Percentiles rank a stretch among this genome's conserved stretches.
These are phyloP conservation scores for Fraxinus ornus DNA, from an alignment of 305 asterid genomes.

Conservation along the genomic window DNA sequence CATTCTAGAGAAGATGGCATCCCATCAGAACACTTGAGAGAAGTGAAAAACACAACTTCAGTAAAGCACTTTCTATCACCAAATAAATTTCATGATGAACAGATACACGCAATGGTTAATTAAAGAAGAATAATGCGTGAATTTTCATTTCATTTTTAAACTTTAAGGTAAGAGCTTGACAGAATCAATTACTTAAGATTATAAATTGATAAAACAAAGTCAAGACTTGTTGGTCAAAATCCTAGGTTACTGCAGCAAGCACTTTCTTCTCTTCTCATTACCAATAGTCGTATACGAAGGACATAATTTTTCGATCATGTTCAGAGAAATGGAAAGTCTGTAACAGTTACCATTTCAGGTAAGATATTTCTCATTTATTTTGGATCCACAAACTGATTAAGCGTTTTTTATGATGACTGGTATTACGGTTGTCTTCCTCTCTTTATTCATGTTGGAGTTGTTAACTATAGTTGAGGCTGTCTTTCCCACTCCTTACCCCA, in stretches of 20 bases:
- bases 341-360: background rate
- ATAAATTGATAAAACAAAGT: background rate
- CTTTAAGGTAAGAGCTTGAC: background rate
- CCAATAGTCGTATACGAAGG: background rate
- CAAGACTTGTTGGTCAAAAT: background rate
- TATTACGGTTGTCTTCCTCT: background rate
- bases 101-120: background rate
- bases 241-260: background rate
- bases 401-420: background rate
- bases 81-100: background rate
- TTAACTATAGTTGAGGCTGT: background rate
- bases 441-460: background rate
- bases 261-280: background rate
- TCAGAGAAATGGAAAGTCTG: background rate
- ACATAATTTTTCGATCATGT: background rate
- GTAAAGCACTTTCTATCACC: background rate
- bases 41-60: background rate
- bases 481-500: background rate
- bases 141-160: background rate
- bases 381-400: background rate
- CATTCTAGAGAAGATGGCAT: background rate
- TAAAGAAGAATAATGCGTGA: background rate
- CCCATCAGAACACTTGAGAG: background rate
- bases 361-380: background rate
- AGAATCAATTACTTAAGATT: background rate